phyloP scores from a whole-genome alignment of 768 basidiomycete species.

The Zangia roseola region DNA sequence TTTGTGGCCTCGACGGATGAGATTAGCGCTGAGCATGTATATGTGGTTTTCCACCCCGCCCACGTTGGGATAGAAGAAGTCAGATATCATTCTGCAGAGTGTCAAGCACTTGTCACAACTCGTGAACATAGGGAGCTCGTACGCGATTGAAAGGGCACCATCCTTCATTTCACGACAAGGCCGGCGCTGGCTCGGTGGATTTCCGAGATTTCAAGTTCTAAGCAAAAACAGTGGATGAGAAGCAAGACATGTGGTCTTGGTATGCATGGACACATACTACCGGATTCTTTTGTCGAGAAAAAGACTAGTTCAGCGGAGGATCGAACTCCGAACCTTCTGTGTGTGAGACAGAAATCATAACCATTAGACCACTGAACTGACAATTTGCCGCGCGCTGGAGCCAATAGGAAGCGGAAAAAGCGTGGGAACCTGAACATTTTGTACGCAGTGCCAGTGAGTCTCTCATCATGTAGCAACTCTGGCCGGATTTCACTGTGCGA shows the following conservation, averaged over 20 bases:
- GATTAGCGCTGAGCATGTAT: constrained; percentile 83
- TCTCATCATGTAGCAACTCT: no score
- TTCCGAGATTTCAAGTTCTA: not conserved
- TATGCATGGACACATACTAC: no score
- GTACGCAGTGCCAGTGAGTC: no score
- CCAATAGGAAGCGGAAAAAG: no score
- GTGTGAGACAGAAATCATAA: constrained; percentile 40
- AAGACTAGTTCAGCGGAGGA: constrained; percentile 35
- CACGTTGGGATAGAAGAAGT: constrained; percentile 93
- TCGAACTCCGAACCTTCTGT: constrained; percentile 39
- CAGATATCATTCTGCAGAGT: constrained; percentile 78
- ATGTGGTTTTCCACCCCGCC: constrained; percentile 98
- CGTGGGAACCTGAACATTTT: no score
- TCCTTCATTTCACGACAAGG: constrained; percentile 21
- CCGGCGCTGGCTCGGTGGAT: no score
- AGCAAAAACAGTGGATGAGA: no score
- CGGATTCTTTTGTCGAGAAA: not conserved
- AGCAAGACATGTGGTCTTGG: no score
- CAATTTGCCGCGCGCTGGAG: not conserved
- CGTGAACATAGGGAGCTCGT: not conserved
- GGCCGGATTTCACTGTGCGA: no score
- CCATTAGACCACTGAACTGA: constrained; percentile 39
- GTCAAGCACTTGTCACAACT: not conserved
- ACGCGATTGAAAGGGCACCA: constrained; percentile 31
- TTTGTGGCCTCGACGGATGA: constrained; percentile 83